Evolutionary conservation across 1,284 basidiomycete genomes (phyloP), one percentile per base, ranked within the genome.

Genomic region (Puccinia triticina): DNA sequence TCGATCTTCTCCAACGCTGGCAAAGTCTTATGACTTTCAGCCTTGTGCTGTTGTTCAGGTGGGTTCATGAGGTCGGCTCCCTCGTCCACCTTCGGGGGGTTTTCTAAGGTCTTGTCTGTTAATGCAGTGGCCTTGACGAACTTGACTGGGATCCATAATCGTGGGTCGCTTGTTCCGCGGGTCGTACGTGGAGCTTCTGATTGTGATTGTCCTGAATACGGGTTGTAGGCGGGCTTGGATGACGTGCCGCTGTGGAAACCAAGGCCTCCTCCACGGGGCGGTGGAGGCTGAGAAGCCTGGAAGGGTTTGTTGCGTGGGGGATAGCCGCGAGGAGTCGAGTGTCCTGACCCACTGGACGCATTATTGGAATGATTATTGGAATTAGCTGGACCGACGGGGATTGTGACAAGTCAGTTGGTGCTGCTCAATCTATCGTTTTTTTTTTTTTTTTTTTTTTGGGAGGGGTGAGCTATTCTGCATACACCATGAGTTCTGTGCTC

Each of bases 111-210:
- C 40, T 64, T 55, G 46, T 69, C 46, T 1, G 59, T 67, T 29
- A 67, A 69, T 50, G 43, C 59, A 8, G 76, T 78, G 18, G 61
- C 76, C 66, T 55, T 66, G 48, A 78, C 76, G 40, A 78, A 78
- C 37, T 78, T 78, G 43, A 78, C 50, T 34, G 76, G 76, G 7
- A 67, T 55, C 66, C 61, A 69, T 40, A 78, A 55, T 67, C 76
- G 61, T 21, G 76, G 76, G 48, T 69, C 48, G 46, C 76, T 78
- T 21, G n/a, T 64, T 34, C 61, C 59, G 40, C 73, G 73, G 53
- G 26, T 40, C 7, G 53, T 53, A 37, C 61, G 61, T 66, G 34
- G 34, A 18, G 32, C 23, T n/a, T 75, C 37, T 34, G 21, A n/a
- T n/a, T n/a, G n/a, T 75, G 3, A 16, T 57, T 21, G n/a, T n/a